Base-by-base conservation (phyloP, 2,329 filamentous ascomycete species). In the Trichoderma sp. region DNA sequence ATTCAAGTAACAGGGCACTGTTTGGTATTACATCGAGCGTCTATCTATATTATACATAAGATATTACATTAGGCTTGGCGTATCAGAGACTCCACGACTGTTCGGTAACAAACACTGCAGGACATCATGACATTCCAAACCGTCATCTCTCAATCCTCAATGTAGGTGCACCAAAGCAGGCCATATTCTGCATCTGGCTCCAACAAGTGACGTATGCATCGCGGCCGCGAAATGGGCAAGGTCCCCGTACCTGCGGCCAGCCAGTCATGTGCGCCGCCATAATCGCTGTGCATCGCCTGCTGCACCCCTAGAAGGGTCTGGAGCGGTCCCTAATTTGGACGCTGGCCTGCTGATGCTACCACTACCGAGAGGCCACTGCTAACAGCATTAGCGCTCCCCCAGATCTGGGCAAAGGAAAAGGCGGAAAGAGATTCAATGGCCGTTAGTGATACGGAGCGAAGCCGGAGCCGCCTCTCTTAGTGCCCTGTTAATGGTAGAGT, bases 121-220 rank as follows among this genome's bases (percentile, higher is more conserved):
- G 18, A 21, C 16, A 18, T n/a, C 7, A 11, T 8, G n/a, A 26
- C 24, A 52, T 13, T 26, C 13, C 7, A 28, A 24, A 34, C n/a
- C 39, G 59, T 61, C 59, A 61, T 52, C 10, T 52, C 16, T 14
- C 58, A 60, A n/a, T n/a, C n/a, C 11, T 43, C 28, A 34, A 34
- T 14, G 14, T 34, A 21, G 59, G 46, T 21, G 7, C 59, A 18
- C 37, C 14, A 39, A 34, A 34, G 32, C 32, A 39, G 37, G 14
- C 16, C 37, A 10, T 5, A 43, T 43, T 43, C 46, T 24, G n/a
- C 46, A 10, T n/a, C 46, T 49, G 46, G 46, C 46, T 24, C 32
- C 32, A 13, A 4, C 8, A 39, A 63, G 60, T 64, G 60, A 64
- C 60, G 60, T 64, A 64, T 54, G 60, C 24, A 59, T 46, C 34